A percentile compares a stretch with the other conserved stretches of the same genome.
phyloP scores from a whole-genome alignment of 202 grass and related monocot genomes.

The Brachypodium distachyon region DNA sequence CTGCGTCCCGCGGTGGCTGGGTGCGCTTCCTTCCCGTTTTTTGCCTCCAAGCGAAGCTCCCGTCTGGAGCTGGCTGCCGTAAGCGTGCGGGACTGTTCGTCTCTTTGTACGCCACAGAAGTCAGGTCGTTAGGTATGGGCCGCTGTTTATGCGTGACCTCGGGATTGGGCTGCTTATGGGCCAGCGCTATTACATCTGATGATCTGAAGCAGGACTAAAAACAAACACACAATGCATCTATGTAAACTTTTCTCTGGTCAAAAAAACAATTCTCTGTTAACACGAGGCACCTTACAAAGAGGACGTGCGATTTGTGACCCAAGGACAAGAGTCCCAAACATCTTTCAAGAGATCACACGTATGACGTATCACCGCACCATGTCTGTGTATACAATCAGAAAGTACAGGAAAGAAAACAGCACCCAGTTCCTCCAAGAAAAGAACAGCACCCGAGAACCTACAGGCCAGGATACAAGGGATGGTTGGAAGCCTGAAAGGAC shows the following conservation, averaged over 20 bases:
- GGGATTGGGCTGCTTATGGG: background rate
- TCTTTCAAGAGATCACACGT: background rate
- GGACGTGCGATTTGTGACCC: background rate
- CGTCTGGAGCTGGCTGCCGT: background rate
- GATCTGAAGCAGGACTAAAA: background rate
- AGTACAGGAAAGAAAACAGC: background rate
- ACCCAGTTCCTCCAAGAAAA: background rate
- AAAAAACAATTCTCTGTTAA: too few species aligned
- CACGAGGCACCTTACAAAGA: background rate
- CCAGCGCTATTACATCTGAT: too few species aligned
- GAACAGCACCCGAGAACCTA: background rate
- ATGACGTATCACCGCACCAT: background rate
- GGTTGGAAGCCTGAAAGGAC: background rate
- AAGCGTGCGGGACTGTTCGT: background rate
- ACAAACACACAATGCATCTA: too few species aligned
- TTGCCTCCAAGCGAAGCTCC: background rate
- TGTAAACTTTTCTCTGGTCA: too few species aligned
- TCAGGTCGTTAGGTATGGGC: background rate
- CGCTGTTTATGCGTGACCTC: background rate
- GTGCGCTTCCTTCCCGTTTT: background rate
- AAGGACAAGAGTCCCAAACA: background rate
- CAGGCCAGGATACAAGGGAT: background rate
- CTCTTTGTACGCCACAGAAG: background rate
- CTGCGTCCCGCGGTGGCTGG: background rate
- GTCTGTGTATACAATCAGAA: background rate